Conservation (phyloP, 2,329 filamentous ascomycete genomes). For the Ceratocystis variospora region DNA sequence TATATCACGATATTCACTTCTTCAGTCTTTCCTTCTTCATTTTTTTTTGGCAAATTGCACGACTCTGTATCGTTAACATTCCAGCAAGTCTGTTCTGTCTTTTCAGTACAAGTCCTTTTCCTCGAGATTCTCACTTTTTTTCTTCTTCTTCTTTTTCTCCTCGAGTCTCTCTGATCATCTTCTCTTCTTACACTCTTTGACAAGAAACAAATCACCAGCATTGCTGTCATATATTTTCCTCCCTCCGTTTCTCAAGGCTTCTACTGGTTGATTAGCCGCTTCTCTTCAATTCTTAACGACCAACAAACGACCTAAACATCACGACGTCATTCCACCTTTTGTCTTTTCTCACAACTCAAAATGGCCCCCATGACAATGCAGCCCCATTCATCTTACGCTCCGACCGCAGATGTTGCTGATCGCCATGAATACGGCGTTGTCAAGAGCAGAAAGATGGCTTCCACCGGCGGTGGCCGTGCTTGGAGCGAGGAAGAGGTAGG, state of each 20-base stretch:
- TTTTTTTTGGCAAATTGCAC: background rate
- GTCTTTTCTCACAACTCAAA: background rate
- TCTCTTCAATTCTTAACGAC: slow-evolving; percentile 13
- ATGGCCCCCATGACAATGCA: slow-evolving; percentile 35
- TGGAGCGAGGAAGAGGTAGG: slow-evolving; percentile 78
- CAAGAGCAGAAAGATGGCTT: slow-evolving; percentile 53
- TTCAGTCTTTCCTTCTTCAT: background rate
- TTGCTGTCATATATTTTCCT: too few relatives aligned
- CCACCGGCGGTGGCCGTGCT: slow-evolving; percentile 61
- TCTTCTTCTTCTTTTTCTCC: background rate
- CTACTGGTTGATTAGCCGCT: slow-evolving; percentile 1
- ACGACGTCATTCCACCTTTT: slow-evolving; percentile 6
- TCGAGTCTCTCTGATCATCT: slow-evolving; percentile 2
- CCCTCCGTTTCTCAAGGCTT: background rate
- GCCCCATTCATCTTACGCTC: slow-evolving; percentile 34
- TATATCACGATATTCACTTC: slow-evolving; percentile 2
- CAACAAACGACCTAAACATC: slow-evolving; percentile 17
- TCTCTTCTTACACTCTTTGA: slow-evolving; percentile 7
- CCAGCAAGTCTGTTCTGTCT: slow-evolving; percentile 1
- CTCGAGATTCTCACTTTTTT: background rate
- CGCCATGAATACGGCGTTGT: slow-evolving; percentile 46
- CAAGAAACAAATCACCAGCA: background rate
- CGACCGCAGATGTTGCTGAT: slow-evolving; percentile 40
- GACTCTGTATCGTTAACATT: background rate
- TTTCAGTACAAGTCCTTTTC: slow-evolving; percentile 1